phyloP scores from a whole-genome alignment of 495 filamentous ascomycete genomes.

The Thermothielavioides terrestris region DNA sequence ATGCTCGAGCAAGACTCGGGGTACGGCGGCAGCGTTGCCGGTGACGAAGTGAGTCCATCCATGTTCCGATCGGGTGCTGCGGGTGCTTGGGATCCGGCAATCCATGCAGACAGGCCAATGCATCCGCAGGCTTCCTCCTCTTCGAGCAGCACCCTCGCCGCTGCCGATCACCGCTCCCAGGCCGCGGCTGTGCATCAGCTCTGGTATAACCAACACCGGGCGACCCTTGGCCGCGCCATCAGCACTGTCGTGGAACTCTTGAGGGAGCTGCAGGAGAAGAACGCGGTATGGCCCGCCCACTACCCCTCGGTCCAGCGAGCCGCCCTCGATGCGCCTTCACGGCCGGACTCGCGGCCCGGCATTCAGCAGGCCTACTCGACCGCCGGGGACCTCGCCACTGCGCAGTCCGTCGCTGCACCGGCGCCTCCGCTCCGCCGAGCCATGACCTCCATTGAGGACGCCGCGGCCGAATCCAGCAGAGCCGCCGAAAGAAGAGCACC shows the following conservation, averaged over 20 bases:
- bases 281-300: constrained; percentile 83
- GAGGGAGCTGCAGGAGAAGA: constrained; percentile 76
- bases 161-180: constrained; percentile 35
- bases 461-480: constrained; percentile 64
- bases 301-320: constrained; percentile 78
- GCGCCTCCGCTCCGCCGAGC: constrained; percentile 58
- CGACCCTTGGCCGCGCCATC: constrained; percentile 74
- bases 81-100: constrained; percentile 33
- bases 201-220: constrained; percentile 82
- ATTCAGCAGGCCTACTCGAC: constrained; percentile 48
- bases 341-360: constrained; percentile 35
- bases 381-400: constrained; percentile 21
- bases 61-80: constrained; percentile 27
- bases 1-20: constrained; percentile 81
- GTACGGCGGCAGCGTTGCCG: constrained; percentile 68
- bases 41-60: constrained; percentile 28
- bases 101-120: constrained; percentile 59
- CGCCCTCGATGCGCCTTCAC: constrained; percentile 37
- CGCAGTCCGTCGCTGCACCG: constrained; percentile 15
- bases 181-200: constrained; percentile 41
- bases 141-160: constrained; percentile 16
- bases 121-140: constrained; percentile 19
- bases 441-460: constrained; percentile 58
- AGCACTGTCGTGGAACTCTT: constrained; percentile 70
- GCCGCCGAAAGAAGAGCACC: constrained; percentile 47